phyloP scores from a whole-genome alignment of 345 rosid species.

The Cardamine chenopodiifolia region DNA sequence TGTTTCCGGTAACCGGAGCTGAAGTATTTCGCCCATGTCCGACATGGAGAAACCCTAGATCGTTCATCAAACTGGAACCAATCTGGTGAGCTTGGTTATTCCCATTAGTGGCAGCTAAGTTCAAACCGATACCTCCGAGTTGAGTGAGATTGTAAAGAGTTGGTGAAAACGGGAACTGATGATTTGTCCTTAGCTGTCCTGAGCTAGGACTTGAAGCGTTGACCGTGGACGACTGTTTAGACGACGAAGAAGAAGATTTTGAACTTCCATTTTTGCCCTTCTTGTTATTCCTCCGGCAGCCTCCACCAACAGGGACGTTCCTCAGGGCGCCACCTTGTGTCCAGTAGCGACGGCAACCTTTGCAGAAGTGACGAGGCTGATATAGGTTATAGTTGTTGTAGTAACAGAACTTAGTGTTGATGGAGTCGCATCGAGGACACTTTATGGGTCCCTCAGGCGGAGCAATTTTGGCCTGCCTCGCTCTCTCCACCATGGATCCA shows the following conservation, averaged over 20 bases:
- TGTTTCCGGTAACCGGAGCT: slow-evolving; percentile 31
- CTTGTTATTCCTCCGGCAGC: slow-evolving; percentile 67
- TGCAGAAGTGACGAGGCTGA: slow-evolving; percentile 86
- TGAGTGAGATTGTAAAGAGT: slow-evolving; percentile 53
- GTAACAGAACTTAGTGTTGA: slow-evolving; percentile 85
- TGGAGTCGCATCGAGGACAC: slow-evolving; percentile 80
- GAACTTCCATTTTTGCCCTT: slow-evolving; percentile 52
- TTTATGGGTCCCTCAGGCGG: slow-evolving; percentile 62
- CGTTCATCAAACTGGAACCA: slow-evolving; percentile 37
- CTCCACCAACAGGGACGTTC: slow-evolving; percentile 81
- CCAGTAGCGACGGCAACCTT: slow-evolving; percentile 86
- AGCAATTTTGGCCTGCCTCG: slow-evolving; percentile 59
- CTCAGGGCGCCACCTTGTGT: slow-evolving; percentile 75
- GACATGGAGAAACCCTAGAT: slow-evolving; percentile 51
- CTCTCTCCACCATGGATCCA: slow-evolving; percentile 75
- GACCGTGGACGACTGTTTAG: slow-evolving; percentile 46
- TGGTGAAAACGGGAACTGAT: slow-evolving; percentile 59
- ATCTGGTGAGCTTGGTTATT: slow-evolving; percentile 41
- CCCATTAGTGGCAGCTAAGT: slow-evolving; percentile 48
- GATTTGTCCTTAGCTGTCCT: slow-evolving; percentile 41
- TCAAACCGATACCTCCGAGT: slow-evolving; percentile 60
- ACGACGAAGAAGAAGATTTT: slow-evolving; percentile 47
- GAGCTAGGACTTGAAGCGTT: slow-evolving; percentile 47
- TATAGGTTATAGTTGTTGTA: slow-evolving; percentile 79
- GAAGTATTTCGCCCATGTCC: slow-evolving; percentile 46